phyloP scores from a whole-genome alignment of 176 grass and related monocot genomes.

The Aegilops bicornis region DNA sequence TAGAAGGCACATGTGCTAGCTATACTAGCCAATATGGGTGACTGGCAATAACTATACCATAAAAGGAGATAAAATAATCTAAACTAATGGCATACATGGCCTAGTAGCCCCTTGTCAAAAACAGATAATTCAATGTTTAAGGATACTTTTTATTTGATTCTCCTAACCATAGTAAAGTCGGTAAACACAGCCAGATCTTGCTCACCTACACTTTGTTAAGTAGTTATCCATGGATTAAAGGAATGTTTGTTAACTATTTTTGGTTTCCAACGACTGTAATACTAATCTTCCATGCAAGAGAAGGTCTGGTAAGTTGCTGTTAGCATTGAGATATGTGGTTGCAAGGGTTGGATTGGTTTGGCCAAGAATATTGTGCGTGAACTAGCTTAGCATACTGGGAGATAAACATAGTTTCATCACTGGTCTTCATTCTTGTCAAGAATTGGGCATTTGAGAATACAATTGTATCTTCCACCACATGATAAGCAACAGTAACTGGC shows the following conservation, averaged over 20 bases:
- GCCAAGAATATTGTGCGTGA: not conserved
- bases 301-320: not conserved
- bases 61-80: not conserved
- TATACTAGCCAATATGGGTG: not conserved
- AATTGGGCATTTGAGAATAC: not conserved
- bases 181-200: not conserved
- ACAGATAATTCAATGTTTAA: not conserved
- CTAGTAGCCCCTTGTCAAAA: not conserved
- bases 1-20: not conserved
- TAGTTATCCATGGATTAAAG: not conserved
- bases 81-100: not conserved
- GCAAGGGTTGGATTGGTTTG: not conserved
- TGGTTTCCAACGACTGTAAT: not conserved
- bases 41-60: constrained; percentile 11
- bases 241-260: not conserved
- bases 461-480: not conserved
- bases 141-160: not conserved
- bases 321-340: not conserved
- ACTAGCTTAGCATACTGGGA: not conserved
- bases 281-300: not conserved
- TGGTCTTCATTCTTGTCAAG: not conserved
- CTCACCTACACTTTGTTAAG: not conserved
- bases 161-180: not conserved
- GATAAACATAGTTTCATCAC: not conserved
- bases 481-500: not conserved